Evolutionary conservation across 1,139 yeast genomes (phyloP).

Genomic region (Scheffersomyces illinoinensis): DNA sequence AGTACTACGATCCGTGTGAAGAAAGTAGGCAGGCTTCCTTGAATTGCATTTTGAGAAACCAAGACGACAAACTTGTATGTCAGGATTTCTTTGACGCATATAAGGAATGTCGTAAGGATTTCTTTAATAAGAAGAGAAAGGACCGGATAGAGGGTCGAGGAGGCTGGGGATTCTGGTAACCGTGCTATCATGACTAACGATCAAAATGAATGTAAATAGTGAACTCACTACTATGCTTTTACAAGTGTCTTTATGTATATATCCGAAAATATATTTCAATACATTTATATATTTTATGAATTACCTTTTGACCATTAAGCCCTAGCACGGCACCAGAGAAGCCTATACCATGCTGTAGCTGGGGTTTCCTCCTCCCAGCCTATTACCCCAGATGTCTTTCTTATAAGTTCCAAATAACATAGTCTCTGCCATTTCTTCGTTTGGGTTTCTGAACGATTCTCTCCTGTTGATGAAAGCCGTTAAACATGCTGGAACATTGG

Average conservation of each 20-base stretch:
- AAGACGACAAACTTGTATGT: conserved; percentile 73
- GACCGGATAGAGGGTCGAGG: conserved; percentile 42
- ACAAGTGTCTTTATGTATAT: not conserved
- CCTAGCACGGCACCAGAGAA: not conserved
- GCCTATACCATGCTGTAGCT: conserved; percentile 6
- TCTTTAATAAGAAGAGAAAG: conserved; percentile 49
- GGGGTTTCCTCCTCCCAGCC: conserved; percentile 9
- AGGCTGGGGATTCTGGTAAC: conserved; percentile 49
- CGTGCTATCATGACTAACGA: not conserved
- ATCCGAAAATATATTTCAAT: not conserved
- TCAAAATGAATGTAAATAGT: not conserved
- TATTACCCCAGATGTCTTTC: not conserved
- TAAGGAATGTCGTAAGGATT: conserved; percentile 85
- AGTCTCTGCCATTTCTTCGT: conserved; percentile 4
- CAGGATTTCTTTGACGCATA: conserved; percentile 89
- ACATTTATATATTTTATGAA: not conserved
- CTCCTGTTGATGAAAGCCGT: not conserved
- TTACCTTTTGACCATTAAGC: not conserved
- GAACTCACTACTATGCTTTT: not conserved
- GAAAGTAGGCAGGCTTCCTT: conserved; percentile 86
- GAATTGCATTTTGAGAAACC: conserved; percentile 74
- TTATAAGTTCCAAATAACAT: conserved; percentile 2
- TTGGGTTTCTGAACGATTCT: conserved; percentile 1
- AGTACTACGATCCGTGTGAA: conserved; percentile 90
- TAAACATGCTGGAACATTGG: not conserved